These are phyloP conservation scores for Zygoascus hellenicus DNA, from an alignment of 1,139 yeast species.

Conservation along the genomic window DNA sequence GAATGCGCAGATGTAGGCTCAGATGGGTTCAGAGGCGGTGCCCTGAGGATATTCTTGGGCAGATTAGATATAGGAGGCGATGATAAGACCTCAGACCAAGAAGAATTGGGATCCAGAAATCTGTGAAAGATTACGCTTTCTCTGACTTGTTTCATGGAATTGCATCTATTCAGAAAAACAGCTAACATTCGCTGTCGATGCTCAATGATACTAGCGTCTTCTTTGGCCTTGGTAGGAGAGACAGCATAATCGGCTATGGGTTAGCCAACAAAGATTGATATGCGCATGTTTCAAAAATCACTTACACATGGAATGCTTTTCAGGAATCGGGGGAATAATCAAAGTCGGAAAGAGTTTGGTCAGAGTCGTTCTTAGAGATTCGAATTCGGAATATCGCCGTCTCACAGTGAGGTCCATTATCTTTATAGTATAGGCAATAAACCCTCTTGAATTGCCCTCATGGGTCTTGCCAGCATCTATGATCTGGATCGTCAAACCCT, in stretches of 20 bases:
- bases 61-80: conserved; percentile 53
- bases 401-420: conserved; percentile 56
- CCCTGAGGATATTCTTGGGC: conserved; percentile 48
- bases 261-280: neutral
- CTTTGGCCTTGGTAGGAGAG: conserved; percentile 53
- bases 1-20: conserved; percentile 53
- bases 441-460: conserved; percentile 68
- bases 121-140: conserved; percentile 61
- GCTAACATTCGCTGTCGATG: conserved; percentile 72
- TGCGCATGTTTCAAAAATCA: neutral
- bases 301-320: conserved; percentile 60
- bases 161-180: conserved; percentile 73
- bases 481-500: conserved; percentile 46
- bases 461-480: conserved; percentile 72
- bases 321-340: conserved; percentile 92
- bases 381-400: conserved; percentile 89
- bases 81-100: conserved; percentile 56
- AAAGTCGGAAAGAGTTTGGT: conserved; percentile 73
- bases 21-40: conserved; percentile 52
- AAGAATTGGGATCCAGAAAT: conserved; percentile 78
- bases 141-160: conserved; percentile 50
- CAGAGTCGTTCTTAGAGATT: conserved; percentile 64
- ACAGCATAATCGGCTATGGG: conserved; percentile 40
- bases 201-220: conserved; percentile 46
- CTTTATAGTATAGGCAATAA: conserved; percentile 74